Base-by-base conservation (phyloP, 2,329 filamentous ascomycete genomes). In the Claviceps purpurea region DNA sequence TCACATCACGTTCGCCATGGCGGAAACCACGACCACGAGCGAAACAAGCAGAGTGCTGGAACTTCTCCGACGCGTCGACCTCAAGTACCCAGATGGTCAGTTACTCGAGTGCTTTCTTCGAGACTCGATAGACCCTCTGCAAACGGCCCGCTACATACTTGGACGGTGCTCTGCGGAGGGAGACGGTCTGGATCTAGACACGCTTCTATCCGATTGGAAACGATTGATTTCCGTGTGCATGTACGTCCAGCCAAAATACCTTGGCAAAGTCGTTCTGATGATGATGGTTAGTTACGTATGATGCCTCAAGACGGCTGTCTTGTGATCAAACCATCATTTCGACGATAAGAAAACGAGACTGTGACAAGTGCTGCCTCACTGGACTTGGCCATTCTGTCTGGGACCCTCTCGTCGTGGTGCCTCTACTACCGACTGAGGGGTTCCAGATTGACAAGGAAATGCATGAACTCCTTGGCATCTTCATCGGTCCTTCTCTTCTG, bases 141-240 rank as follows among this genome's bases (percentile, higher is more conserved):
- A 56, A 11, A 47, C 54, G 2, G 54, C 54, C 20, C 42, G 47
- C 38, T 52, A 56, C 50, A 42, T 56, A 20, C 43, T 52, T 20
- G 38, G 47, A 43, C 54, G 44, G 47, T 56, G 52, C 48, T 47
- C 18, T 4, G 20, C n/a, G 34, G 52, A 13, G 0, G 34, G 18
- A n/a, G 2, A 46, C 11, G 11, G 16, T 11, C 48, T 40, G 22
- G 47, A 52, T 46, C 11, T 46, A 18, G 47, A 3, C 5, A 20
- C 42, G 0, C 41, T 53, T 44, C 1, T 53, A 4, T 47, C 47
- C 4, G 51, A 50, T 34, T 53, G 48, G 51, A 50, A 50, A 42
- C 43, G 34, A 37, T 40, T 53, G 51, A 47, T 53, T 34, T 37
- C 45, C 34, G 30, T 42, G 26, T 53, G 51, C 50, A 34, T 38